Conservation (phyloP, 2,329 filamentous ascomycete species). For the Aspergillus viridinutans region DNA sequence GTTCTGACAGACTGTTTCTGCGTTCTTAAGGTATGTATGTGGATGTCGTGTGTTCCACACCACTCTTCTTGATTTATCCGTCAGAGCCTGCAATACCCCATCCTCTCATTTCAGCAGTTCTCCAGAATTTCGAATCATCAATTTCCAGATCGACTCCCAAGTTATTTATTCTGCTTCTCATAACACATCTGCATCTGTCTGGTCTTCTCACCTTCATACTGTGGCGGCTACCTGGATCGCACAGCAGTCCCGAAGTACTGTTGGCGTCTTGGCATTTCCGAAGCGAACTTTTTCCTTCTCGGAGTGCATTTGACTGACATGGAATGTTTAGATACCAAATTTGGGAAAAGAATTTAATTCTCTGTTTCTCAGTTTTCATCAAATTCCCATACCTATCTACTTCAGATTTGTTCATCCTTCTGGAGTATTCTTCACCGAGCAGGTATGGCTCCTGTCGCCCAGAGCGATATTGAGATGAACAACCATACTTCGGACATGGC, state of each 20-base stretch:
- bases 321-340: slow-evolving; percentile 23
- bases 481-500: slow-evolving; percentile 35
- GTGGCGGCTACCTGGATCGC: slow-evolving; percentile 7
- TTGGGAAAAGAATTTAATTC: slow-evolving; percentile 5
- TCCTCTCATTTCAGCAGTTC: slow-evolving; percentile 15
- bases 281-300: slow-evolving; percentile 29
- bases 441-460: slow-evolving; percentile 32
- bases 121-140: background rate
- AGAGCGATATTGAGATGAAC: slow-evolving; percentile 32
- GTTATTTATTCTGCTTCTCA: slow-evolving; percentile 3
- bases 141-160: background rate
- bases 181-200: slow-evolving; percentile 1
- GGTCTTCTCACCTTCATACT: slow-evolving; percentile 5
- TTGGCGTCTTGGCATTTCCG: slow-evolving; percentile 30
- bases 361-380: background rate
- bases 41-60: slow-evolving; percentile 15
- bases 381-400: background rate
- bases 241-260: slow-evolving; percentile 14
- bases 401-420: slow-evolving; percentile 6
- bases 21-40: slow-evolving; percentile 20
- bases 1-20: slow-evolving; percentile 9
- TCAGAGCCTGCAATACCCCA: slow-evolving; percentile 21
- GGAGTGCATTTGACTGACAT: slow-evolving; percentile 21
- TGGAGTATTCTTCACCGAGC: slow-evolving; percentile 1
- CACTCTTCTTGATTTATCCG: slow-evolving; percentile 11